Percentiles rank a stretch among this genome's conserved stretches.
phyloP scores from a whole-genome alignment of 2,329 filamentous ascomycete species.

The Pyrenophora teres region DNA sequence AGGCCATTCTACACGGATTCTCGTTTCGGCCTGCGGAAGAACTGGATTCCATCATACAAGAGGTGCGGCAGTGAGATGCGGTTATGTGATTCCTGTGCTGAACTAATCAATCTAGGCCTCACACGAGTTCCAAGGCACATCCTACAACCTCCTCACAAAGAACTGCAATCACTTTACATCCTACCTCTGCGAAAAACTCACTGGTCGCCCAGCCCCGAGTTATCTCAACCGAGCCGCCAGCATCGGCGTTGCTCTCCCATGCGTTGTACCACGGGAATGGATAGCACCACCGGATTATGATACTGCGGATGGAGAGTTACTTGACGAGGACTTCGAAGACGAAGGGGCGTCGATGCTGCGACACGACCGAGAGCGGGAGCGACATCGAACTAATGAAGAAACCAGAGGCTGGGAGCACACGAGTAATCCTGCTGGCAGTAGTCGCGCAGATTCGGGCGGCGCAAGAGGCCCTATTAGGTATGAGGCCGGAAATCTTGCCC shows the following conservation, averaged over 20 bases:
- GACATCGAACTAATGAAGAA: conserved; percentile 34
- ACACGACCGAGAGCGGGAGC: conserved; percentile 39
- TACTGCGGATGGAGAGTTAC: conserved; percentile 70
- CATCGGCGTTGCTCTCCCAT: conserved; percentile 79
- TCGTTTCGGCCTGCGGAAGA: conserved; percentile 71
- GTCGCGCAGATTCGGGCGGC: conserved; percentile 42
- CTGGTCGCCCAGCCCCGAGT: conserved; percentile 68
- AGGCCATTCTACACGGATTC: conserved; percentile 78
- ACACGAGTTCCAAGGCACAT: conserved; percentile 72
- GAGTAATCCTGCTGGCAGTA: conserved; percentile 35
- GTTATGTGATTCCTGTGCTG: background rate
- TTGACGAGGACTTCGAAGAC: conserved; percentile 61
- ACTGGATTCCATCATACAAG: conserved; percentile 71
- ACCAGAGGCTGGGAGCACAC: conserved; percentile 37
- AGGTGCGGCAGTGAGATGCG: conserved; percentile 28
- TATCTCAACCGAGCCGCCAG: conserved; percentile 87
- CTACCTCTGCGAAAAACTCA: conserved; percentile 74
- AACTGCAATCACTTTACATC: conserved; percentile 92
- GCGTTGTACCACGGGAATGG: conserved; percentile 82
- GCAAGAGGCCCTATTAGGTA: conserved; percentile 39
- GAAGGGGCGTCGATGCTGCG: conserved; percentile 66
- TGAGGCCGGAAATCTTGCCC: conserved; percentile 37
- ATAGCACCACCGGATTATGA: conserved; percentile 78
- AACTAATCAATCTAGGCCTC: conserved; percentile 57
- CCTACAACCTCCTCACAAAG: conserved; percentile 79